phyloP scores from a whole-genome alignment of 2,329 filamentous ascomycete species.

The Dothistroma pini region DNA sequence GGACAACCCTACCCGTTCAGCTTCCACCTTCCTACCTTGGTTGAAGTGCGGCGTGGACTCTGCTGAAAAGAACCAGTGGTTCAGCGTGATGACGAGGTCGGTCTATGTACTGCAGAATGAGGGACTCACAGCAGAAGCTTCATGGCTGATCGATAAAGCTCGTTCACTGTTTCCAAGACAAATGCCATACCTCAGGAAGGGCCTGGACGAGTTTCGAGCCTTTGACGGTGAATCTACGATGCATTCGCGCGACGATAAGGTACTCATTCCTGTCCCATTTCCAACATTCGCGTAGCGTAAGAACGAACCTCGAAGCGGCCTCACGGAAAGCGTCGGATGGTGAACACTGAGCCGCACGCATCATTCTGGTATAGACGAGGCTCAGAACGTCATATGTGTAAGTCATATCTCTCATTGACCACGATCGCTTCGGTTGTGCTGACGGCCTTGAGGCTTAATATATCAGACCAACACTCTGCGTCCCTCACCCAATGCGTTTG shows the following conservation, averaged over 20 bases:
- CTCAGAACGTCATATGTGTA: background rate
- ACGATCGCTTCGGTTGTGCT: background rate
- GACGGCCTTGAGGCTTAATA: background rate
- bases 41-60: background rate
- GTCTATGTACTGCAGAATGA: background rate
- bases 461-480: background rate
- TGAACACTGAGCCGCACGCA: no score
- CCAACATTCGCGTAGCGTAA: background rate
- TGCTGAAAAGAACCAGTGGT: background rate
- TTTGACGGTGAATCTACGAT: background rate
- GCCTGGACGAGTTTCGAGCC: background rate
- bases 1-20: background rate
- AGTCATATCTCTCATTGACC: background rate
- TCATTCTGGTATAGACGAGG: no score
- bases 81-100: background rate
- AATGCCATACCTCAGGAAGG: background rate
- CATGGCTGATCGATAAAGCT: constrained; percentile 3
- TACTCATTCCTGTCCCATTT: background rate
- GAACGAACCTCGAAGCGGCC: no score
- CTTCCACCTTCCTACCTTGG: background rate
- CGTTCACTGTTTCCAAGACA: background rate
- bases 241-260: background rate
- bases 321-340: no score
- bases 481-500: background rate
- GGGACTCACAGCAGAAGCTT: constrained; percentile 1